A percentile compares a stretch with the other conserved stretches of the same genome.
phyloP scores from a whole-genome alignment of 2,329 filamentous ascomycete species.

The Lecanicillium sp. region DNA sequence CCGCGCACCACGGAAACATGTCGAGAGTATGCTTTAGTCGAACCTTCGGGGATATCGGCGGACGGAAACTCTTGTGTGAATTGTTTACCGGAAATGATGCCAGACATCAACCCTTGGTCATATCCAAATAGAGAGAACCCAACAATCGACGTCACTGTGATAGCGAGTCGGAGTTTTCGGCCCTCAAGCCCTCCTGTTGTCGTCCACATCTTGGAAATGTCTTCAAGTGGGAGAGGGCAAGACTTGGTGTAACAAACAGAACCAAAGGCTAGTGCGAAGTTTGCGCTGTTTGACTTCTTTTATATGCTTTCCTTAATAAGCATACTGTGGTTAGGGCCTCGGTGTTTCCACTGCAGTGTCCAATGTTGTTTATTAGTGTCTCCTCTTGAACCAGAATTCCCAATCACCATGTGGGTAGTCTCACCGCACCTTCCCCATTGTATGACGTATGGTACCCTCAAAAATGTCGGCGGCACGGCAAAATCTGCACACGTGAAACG shows the following conservation, averaged over 20 bases:
- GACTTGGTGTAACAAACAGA: not conserved
- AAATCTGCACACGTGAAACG: too few relatives aligned
- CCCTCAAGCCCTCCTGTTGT: slow-evolving; percentile 52
- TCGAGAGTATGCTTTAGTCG: not conserved
- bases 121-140: slow-evolving; percentile 56
- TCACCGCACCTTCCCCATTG: slow-evolving; percentile 1
- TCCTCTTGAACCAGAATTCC: not conserved
- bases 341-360: not conserved
- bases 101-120: slow-evolving; percentile 47
- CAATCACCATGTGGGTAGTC: slow-evolving; percentile 3
- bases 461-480: too few relatives aligned
- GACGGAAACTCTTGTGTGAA: slow-evolving; percentile 40
- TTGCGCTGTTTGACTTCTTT: not conserved
- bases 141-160: slow-evolving; percentile 57
- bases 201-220: slow-evolving; percentile 35
- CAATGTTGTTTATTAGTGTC: not conserved
- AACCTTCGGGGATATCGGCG: slow-evolving; percentile 20
- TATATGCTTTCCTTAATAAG: not conserved
- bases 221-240: not conserved
- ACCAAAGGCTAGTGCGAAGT: not conserved
- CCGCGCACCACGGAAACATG: slow-evolving; percentile 37
- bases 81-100: slow-evolving; percentile 41
- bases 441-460: slow-evolving; percentile 1
- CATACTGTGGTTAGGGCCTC: not conserved
- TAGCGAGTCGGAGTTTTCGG: slow-evolving; percentile 43